phyloP scores from a whole-genome alignment of 2,329 filamentous ascomycete species.

The Paracamarosporium sp. region DNA sequence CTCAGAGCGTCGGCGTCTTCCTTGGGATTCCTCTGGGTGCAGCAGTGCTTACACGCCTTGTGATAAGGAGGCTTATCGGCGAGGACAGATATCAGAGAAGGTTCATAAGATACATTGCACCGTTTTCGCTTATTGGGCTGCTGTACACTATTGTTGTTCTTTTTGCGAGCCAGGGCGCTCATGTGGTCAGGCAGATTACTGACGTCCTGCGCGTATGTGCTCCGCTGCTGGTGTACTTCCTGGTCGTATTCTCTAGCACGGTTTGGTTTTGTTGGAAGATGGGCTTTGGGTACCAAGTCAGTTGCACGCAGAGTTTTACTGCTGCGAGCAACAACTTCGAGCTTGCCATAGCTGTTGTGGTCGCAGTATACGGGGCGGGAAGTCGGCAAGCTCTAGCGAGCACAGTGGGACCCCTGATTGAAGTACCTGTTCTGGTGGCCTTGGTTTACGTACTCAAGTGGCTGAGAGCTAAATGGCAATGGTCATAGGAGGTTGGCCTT shows the following conservation, averaged over 20 bases:
- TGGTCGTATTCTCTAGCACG: constrained; percentile 74
- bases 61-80: constrained; percentile 62
- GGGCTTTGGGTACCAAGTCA: constrained; percentile 76
- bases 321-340: constrained; percentile 95
- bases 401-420: constrained; percentile 84
- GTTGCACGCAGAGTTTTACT: constrained; percentile 82
- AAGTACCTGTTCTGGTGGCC: constrained; percentile 80
- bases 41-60: constrained; percentile 76
- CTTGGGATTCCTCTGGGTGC: constrained; percentile 81
- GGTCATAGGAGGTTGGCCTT: constrained; percentile 44
- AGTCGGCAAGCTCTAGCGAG: constrained; percentile 82
- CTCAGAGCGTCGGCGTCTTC: constrained; percentile 83
- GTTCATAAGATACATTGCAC: constrained; percentile 74
- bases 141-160: constrained; percentile 87
- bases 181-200: constrained; percentile 84
- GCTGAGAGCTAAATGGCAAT: constrained; percentile 62
- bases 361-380: constrained; percentile 78
- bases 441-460: constrained; percentile 77
- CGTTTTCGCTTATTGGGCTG: constrained; percentile 81
- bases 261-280: constrained; percentile 66
- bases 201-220: constrained; percentile 82
- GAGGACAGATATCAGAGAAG: constrained; percentile 68
- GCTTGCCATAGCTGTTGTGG: constrained; percentile 85
- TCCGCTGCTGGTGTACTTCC: constrained; percentile 82
- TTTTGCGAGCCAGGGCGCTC: constrained; percentile 81